Conservation (phyloP, 306 rosid species). For the Rosa chinensis region DNA sequence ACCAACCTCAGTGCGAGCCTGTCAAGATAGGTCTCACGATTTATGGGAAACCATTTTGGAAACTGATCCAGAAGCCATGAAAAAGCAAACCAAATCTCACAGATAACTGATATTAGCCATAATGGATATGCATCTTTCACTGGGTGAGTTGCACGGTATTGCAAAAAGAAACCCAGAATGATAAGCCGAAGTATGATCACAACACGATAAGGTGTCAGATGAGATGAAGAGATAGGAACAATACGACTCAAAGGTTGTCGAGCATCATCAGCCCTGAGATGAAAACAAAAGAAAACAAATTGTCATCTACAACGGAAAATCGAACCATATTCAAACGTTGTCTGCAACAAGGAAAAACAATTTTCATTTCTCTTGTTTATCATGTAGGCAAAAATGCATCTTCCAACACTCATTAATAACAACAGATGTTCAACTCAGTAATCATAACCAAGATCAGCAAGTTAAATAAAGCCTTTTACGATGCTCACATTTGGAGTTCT, state of each 20-base stretch:
- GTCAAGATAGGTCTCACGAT: constrained; percentile 95
- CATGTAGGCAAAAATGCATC: background rate
- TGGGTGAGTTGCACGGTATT: constrained; percentile 95
- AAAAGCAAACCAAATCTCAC: constrained; percentile 99
- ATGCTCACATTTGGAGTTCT: constrained; percentile 86
- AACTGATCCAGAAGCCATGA: constrained; percentile 99
- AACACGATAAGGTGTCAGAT: constrained; percentile 88
- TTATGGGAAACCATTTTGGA: constrained; percentile 93
- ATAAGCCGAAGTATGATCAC: constrained; percentile 91
- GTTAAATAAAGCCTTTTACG: constrained; percentile 3
- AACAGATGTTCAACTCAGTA: background rate
- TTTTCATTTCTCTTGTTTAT: background rate
- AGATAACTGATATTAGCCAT: constrained; percentile 93
- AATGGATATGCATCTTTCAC: constrained; percentile 90
- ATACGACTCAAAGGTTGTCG: constrained; percentile 94
- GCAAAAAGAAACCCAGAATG: constrained; percentile 90
- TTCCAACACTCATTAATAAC: constrained; percentile 2
- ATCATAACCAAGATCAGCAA: constrained; percentile 1
- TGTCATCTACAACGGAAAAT: background rate
- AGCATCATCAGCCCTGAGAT: constrained; percentile 90
- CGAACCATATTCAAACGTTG: background rate
- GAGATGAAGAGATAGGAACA: constrained; percentile 85
- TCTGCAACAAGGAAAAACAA: background rate
- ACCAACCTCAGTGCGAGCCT: constrained; percentile 80
- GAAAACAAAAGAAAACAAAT: constrained; percentile 15